phyloP scores from a whole-genome alignment of 2,329 filamentous ascomycete genomes.

The Aspergillus hiratsukae region DNA sequence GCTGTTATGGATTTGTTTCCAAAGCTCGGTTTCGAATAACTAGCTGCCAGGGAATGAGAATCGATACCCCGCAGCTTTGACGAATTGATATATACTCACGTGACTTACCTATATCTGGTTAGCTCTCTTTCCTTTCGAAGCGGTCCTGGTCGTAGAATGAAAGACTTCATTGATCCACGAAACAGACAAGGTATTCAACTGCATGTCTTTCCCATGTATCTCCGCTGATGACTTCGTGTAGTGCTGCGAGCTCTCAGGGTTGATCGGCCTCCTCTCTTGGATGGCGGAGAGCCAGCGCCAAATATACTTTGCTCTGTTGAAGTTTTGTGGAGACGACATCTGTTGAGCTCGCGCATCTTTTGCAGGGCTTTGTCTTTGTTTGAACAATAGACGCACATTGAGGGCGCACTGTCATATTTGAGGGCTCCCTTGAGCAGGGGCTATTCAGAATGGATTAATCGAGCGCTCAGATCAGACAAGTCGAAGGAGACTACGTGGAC shows the following conservation, averaged over 20 bases:
- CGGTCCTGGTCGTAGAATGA: background rate
- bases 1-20: background rate
- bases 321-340: background rate
- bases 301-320: background rate
- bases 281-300: background rate
- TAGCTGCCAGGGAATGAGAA: background rate
- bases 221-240: background rate
- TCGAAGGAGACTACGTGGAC: conserved; percentile 26
- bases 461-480: conserved; percentile 10
- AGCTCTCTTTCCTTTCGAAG: background rate
- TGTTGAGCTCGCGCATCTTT: background rate
- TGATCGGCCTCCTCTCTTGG: background rate
- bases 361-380: background rate
- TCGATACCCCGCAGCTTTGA: background rate
- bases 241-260: background rate
- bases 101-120: background rate
- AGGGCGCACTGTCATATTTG: background rate
- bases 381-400: background rate
- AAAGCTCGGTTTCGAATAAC: background rate
- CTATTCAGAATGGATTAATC: background rate
- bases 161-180: background rate
- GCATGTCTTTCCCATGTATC: background rate
- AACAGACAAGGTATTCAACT: background rate
- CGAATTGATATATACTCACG: background rate
- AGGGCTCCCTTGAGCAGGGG: background rate